These are phyloP conservation scores for Yamadazyma nakazawae DNA, from an alignment of 805 yeast genomes.

Conservation along the genomic window DNA sequence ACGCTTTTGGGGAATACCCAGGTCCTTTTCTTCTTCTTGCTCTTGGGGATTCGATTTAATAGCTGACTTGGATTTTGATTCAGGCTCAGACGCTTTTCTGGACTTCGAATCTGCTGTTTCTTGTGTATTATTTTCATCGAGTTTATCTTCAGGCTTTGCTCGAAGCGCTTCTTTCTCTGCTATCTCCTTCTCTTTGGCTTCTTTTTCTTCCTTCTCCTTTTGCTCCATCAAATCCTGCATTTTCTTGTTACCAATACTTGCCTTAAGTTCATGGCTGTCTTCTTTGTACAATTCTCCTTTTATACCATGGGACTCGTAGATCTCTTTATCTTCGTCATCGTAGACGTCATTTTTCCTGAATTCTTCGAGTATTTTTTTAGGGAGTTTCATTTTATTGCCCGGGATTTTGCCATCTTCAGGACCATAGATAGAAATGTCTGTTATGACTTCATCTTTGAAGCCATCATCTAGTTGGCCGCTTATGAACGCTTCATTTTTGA, in stretches of 20 bases:
- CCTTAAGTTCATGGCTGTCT: conserved; percentile 12
- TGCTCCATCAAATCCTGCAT: conserved; percentile 8
- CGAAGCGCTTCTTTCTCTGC: conserved; percentile 3
- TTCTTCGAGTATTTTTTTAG: conserved; percentile 27
- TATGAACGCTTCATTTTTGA: conserved; percentile 19
- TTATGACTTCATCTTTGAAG: conserved; percentile 29
- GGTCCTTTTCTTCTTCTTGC: no score
- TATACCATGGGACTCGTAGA: conserved; percentile 8
- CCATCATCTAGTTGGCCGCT: conserved; percentile 8
- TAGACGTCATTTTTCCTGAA: conserved; percentile 24
- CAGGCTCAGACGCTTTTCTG: no score
- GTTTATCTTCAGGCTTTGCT: conserved; percentile 3
- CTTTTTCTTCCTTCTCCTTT: conserved; percentile 8
- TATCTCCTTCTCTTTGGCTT: conserved; percentile 3
- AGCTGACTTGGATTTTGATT: no score
- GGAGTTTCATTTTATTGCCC: conserved; percentile 33
- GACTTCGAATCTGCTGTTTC: neutral
- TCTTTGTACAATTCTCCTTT: conserved; percentile 12
- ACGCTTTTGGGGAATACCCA: neutral
- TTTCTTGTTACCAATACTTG: conserved; percentile 12
- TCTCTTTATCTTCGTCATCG: conserved; percentile 25
- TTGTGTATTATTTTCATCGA: conserved; percentile 4
- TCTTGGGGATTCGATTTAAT: no score
- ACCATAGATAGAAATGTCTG: conserved; percentile 38
- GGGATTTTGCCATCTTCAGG: conserved; percentile 33